Evolutionary conservation across 257 asterid species (phyloP).

Genomic region (Solanum pennellii): DNA sequence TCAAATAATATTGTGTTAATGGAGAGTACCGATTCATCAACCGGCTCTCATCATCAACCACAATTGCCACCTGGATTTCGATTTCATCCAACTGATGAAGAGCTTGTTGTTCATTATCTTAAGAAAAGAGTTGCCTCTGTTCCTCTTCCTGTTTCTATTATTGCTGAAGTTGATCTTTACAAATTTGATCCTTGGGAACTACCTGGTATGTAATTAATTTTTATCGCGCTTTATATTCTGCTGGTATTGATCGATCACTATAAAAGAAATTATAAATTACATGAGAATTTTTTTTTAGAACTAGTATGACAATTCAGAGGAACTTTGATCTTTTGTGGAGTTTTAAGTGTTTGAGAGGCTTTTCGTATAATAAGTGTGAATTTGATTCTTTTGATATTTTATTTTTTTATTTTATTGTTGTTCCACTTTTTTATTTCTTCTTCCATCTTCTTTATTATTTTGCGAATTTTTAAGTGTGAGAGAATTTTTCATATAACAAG

Average conservation of each 20-base stretch:
- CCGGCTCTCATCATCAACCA: constrained; percentile 26
- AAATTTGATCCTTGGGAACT: constrained; percentile 53
- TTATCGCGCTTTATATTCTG: neutral
- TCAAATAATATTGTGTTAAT: neutral
- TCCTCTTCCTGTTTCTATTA: constrained; percentile 38
- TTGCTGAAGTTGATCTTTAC: constrained; percentile 43
- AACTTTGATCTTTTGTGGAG: neutral
- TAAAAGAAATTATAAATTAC: too few relatives aligned
- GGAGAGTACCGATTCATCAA: constrained; percentile 36
- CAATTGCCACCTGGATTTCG: constrained; percentile 50
- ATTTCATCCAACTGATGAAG: constrained; percentile 50
- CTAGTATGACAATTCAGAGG: too few relatives aligned
- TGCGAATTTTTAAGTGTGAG: neutral
- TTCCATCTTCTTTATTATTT: neutral
- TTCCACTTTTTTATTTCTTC: neutral
- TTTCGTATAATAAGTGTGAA: neutral
- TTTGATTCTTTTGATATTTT: neutral
- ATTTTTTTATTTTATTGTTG: too few relatives aligned
- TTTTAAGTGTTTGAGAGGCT: neutral
- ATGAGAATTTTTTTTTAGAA: too few relatives aligned
- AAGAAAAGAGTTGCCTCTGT: constrained; percentile 37
- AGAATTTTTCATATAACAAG: neutral
- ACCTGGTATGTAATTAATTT: constrained; percentile 16
- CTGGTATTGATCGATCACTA: neutral
- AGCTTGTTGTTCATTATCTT: constrained; percentile 39